Conservation (phyloP, 768 basidiomycete species). For the Naganishia onofrii region DNA sequence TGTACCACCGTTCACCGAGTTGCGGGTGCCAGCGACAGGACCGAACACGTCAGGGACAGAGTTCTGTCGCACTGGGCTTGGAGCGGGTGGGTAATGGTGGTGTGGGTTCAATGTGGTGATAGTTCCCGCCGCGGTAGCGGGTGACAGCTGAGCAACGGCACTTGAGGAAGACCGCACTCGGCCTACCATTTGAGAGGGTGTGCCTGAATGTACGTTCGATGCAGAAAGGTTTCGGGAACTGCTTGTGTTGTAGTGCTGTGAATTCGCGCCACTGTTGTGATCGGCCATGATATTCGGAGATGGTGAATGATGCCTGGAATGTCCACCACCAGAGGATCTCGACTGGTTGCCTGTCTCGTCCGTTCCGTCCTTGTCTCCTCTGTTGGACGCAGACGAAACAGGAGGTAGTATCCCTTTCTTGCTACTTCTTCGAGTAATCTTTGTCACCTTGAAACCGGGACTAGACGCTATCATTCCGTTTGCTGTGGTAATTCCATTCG, state of each 20-base stretch:
- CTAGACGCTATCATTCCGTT: constrained; percentile 17
- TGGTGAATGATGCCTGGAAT: background rate
- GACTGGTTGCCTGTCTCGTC: constrained; percentile 3
- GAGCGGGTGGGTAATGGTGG: constrained; percentile 2
- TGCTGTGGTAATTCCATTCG: background rate
- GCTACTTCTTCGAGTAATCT: constrained; percentile 12
- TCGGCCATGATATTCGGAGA: background rate
- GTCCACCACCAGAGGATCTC: background rate
- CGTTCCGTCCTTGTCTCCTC: background rate
- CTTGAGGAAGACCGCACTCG: constrained; percentile 14
- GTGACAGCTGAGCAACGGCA: constrained; percentile 13
- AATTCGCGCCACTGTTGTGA: no score
- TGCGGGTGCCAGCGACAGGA: background rate
- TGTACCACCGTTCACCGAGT: background rate
- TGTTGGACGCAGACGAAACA: background rate
- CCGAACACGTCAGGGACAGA: constrained; percentile 13
- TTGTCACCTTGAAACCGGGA: constrained; percentile 17
- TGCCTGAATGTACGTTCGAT: background rate
- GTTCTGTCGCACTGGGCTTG: constrained; percentile 19
- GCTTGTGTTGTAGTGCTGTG: background rate
- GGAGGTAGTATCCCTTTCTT: constrained; percentile 22
- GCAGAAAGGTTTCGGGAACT: background rate
- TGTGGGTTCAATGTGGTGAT: background rate
- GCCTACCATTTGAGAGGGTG: constrained; percentile 8
- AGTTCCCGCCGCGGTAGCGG: constrained; percentile 1